Evolutionary conservation across 306 rosid species (phyloP).

Genomic region (Senna siamea): DNA sequence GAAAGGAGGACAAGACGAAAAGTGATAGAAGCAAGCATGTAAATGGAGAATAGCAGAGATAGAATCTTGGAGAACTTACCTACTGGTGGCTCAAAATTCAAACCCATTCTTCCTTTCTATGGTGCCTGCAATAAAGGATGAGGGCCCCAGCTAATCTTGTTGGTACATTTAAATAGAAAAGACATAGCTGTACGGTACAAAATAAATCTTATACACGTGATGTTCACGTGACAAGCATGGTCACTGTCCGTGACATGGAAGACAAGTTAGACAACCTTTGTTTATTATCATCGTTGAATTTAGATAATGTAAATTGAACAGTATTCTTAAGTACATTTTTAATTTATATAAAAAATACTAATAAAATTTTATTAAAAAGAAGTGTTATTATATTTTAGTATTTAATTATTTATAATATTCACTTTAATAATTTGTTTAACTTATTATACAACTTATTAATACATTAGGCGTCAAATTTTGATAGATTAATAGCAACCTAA

Average conservation of each 20-base stretch:
- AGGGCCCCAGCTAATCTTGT: background rate
- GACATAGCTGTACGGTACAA: conserved; percentile 32
- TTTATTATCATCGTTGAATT: background rate
- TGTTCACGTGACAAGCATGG: conserved; percentile 45
- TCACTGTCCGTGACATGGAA: conserved; percentile 46
- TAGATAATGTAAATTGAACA: background rate
- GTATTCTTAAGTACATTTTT: background rate
- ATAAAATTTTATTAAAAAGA: too few relatives aligned
- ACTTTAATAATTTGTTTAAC: too few relatives aligned
- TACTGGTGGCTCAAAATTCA: conserved; percentile 34
- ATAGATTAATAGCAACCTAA: too few relatives aligned
- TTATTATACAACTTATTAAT: too few relatives aligned
- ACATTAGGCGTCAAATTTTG: too few relatives aligned
- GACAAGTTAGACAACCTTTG: conserved; percentile 51
- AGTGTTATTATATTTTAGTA: too few relatives aligned
- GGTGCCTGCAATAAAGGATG: background rate
- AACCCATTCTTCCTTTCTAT: background rate
- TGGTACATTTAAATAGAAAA: background rate
- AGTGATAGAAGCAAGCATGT: conserved; percentile 32
- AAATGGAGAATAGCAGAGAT: conserved; percentile 16
- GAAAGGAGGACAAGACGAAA: conserved; percentile 29
- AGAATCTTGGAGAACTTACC: conserved; percentile 25
- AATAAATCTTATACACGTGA: conserved; percentile 51
- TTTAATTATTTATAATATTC: too few relatives aligned
- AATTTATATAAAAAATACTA: too few relatives aligned